These are phyloP conservation scores for Eucalyptus pumila DNA, from an alignment of 345 rosid species.

Conservation along the genomic window DNA sequence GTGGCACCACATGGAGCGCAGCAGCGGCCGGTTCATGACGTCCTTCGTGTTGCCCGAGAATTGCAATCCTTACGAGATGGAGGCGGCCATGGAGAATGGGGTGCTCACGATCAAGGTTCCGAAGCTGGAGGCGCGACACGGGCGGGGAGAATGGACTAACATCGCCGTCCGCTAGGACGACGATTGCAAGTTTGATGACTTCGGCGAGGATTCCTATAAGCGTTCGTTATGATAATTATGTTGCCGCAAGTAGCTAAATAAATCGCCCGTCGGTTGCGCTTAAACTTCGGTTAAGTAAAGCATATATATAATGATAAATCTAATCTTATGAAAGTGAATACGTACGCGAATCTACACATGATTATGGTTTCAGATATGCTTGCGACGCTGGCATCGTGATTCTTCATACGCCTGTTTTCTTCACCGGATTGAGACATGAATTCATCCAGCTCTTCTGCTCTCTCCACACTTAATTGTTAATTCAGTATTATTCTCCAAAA, in stretches of 20 bases:
- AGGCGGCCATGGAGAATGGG: slow-evolving; percentile 13
- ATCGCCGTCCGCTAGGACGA: background rate
- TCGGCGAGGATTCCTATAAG: background rate
- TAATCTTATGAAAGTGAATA: background rate
- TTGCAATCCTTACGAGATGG: background rate
- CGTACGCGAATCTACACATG: background rate
- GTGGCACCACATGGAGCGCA: slow-evolving; percentile 11
- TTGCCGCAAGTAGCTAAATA: background rate
- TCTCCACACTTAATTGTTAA: background rate
- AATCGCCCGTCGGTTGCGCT: background rate
- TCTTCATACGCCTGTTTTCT: background rate
- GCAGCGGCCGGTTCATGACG: slow-evolving; percentile 5
- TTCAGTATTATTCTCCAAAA: background rate
- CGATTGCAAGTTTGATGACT: background rate
- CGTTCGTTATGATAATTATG: background rate
- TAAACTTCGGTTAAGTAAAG: background rate
- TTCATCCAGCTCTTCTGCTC: background rate
- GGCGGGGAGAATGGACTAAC: background rate
- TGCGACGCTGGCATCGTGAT: background rate
- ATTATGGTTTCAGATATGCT: background rate
- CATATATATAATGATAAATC: background rate
- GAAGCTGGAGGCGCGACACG: background rate
- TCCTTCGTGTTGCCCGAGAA: slow-evolving; percentile 16
- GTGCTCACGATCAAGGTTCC: slow-evolving; percentile 22
- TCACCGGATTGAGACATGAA: background rate